Evolutionary conservation across 208 protist species (phyloP).

Genomic region (Angomonas deanei): DNA sequence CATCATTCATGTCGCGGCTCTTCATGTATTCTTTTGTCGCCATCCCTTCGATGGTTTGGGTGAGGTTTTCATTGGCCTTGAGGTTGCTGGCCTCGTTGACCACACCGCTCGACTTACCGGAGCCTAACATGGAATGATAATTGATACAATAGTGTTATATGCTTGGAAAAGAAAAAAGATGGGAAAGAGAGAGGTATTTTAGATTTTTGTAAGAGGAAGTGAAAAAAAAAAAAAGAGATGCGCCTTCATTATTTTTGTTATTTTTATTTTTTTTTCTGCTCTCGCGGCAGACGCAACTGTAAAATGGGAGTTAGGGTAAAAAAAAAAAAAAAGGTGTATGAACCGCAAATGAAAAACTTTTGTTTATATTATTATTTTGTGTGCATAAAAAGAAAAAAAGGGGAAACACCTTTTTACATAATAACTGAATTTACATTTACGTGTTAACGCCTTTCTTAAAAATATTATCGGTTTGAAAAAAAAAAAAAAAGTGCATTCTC

Average conservation of each 20-base stretch:
- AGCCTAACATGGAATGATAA: slow-evolving; percentile 60
- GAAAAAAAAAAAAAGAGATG: background rate
- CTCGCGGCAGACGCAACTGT: no score
- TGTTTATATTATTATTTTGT: background rate
- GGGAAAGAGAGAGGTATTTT: no score
- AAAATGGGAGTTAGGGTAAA: background rate
- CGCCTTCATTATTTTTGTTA: no score
- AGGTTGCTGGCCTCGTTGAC: slow-evolving; percentile 89
- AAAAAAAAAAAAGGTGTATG: background rate
- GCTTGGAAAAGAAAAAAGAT: background rate
- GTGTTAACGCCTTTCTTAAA: background rate
- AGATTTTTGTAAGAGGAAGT: no score
- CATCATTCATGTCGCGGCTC: slow-evolving; percentile 61
- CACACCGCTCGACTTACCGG: slow-evolving; percentile 78
- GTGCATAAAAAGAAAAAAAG: background rate
- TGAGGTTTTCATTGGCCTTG: slow-evolving; percentile 87
- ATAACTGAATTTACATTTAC: background rate
- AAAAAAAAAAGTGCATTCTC: background rate
- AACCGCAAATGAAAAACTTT: background rate
- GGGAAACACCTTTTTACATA: background rate
- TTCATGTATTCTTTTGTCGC: slow-evolving; percentile 56
- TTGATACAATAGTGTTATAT: background rate
- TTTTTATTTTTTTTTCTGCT: no score
- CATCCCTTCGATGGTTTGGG: slow-evolving; percentile 80
- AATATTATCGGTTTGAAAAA: background rate